A percentile compares a stretch with the other conserved stretches of the same genome.
phyloP scores from a whole-genome alignment of 2,329 filamentous ascomycete species.

The Beauveria bassiana region DNA sequence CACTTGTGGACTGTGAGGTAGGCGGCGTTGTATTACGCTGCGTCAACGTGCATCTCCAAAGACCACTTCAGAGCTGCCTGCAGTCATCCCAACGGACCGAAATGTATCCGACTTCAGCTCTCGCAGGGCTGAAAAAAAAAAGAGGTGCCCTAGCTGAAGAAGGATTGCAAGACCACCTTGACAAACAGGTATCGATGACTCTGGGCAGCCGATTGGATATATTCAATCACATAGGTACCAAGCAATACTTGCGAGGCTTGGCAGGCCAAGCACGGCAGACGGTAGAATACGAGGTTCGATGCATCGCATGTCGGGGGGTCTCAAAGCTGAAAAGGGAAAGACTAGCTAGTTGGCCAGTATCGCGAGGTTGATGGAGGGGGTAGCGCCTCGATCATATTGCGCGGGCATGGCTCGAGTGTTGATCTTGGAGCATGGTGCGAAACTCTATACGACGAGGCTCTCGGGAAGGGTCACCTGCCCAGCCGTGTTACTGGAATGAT shows the following conservation, averaged over 20 bases:
- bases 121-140: not conserved
- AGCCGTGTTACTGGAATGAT: not conserved
- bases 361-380: too few species aligned
- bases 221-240: not conserved
- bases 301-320: not conserved
- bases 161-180: not conserved
- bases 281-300: constrained; percentile 2
- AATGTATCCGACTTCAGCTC: not conserved
- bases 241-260: not conserved
- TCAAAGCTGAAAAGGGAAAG: too few species aligned
- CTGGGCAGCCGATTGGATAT: not conserved
- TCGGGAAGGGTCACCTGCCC: not conserved
- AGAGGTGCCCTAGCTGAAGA: not conserved
- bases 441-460: not conserved
- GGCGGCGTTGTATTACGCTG: not conserved
- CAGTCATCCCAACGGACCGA: not conserved
- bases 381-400: too few species aligned
- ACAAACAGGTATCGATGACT: not conserved
- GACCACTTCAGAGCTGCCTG: not conserved
- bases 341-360: too few species aligned
- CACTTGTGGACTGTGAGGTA: not conserved
- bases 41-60: not conserved
- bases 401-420: not conserved
- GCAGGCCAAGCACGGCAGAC: not conserved
- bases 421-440: not conserved